These are phyloP conservation scores for Calonectria ilicicola DNA, from an alignment of 2,329 filamentous ascomycete genomes.

Conservation along the genomic window DNA sequence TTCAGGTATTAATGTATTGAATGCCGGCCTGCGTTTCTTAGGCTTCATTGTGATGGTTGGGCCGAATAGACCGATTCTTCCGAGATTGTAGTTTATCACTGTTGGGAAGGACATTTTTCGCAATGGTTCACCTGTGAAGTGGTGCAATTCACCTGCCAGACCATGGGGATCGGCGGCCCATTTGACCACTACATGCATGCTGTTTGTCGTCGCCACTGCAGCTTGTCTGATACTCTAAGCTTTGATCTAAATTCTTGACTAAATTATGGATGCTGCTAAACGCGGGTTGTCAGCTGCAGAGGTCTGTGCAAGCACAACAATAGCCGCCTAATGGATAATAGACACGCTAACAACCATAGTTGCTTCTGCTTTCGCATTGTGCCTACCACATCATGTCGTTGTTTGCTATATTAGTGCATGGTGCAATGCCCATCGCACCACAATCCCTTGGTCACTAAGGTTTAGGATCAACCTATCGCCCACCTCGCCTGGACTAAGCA, in stretches of 20 bases:
- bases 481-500: background rate
- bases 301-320: background rate
- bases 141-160: background rate
- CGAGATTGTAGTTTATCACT: too few species aligned
- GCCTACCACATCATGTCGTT: background rate
- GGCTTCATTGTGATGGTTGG: too few species aligned
- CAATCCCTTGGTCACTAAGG: background rate
- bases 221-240: background rate
- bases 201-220: background rate
- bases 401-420: background rate
- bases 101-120: too few species aligned
- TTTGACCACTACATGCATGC: background rate
- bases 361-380: background rate
- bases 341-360: background rate
- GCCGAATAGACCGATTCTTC: too few species aligned
- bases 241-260: background rate
- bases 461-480: background rate
- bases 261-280: background rate
- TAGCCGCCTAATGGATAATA: background rate
- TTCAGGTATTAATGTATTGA: too few species aligned
- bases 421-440: background rate
- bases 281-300: background rate
- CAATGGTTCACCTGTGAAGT: too few species aligned
- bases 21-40: too few species aligned
- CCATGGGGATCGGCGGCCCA: background rate